phyloP scores from a whole-genome alignment of 371 early-diverging fungal genomes.

The Capillidium rhysosporum region DNA sequence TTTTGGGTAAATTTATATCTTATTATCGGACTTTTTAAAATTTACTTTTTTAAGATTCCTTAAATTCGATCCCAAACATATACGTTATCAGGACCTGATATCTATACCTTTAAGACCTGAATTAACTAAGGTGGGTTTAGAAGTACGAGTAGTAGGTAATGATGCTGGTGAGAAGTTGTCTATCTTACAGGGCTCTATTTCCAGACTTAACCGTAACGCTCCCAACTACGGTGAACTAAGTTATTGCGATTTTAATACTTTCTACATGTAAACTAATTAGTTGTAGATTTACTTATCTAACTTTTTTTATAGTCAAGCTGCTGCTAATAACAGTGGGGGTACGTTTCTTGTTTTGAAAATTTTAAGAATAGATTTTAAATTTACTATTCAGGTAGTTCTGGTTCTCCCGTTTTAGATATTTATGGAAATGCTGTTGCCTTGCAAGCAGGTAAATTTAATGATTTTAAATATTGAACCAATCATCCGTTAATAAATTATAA shows the following conservation, averaged over 20 bases:
- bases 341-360: constrained; percentile 8
- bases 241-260: constrained; percentile 32
- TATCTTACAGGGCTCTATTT: constrained; percentile 54
- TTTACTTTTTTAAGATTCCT: constrained; percentile 22
- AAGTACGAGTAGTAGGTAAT: constrained; percentile 65
- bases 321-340: constrained; percentile 61
- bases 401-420: constrained; percentile 83
- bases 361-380: background rate
- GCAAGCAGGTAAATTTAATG: constrained; percentile 41
- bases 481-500: background rate
- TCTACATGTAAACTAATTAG: constrained; percentile 6
- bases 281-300: background rate
- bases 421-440: constrained; percentile 83
- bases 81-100: constrained; percentile 44
- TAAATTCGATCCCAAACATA: constrained; percentile 52
- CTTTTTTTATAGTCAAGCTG: constrained; percentile 24
- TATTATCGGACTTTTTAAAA: background rate
- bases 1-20: constrained; percentile 48
- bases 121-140: constrained; percentile 50
- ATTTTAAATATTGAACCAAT: background rate
- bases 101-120: constrained; percentile 50
- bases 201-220: constrained; percentile 51
- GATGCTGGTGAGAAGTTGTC: constrained; percentile 66
- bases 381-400: constrained; percentile 24
- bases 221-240: constrained; percentile 46